These are phyloP conservation scores for Fusarium sp. DNA, from an alignment of 2,329 filamentous ascomycete genomes.

Conservation along the genomic window DNA sequence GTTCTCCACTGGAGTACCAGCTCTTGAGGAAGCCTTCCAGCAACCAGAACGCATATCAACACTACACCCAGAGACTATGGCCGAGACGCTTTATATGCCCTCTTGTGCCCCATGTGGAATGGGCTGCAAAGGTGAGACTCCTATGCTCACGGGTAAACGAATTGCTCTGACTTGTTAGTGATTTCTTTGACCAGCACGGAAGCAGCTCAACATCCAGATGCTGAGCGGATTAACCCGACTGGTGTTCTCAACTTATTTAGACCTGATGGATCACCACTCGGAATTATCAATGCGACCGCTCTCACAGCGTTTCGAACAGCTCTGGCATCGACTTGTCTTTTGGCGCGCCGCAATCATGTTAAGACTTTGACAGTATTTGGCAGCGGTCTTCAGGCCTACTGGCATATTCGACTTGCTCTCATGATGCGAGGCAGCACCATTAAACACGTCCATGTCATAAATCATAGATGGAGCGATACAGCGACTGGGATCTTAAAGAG, in stretches of 20 bases:
- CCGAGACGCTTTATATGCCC: slow-evolving; percentile 80
- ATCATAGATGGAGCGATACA: slow-evolving; percentile 73
- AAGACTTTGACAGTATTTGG: slow-evolving; percentile 87
- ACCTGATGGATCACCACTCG: slow-evolving; percentile 69
- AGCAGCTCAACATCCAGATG: slow-evolving; percentile 41
- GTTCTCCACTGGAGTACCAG: slow-evolving; percentile 67
- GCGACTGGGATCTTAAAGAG: slow-evolving; percentile 63
- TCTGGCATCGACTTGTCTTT: slow-evolving; percentile 74
- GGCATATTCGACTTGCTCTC: slow-evolving; percentile 89
- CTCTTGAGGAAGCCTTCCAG: slow-evolving; percentile 59
- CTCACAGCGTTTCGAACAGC: slow-evolving; percentile 86
- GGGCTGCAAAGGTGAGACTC: slow-evolving; percentile 71
- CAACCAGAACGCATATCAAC: slow-evolving; percentile 66
- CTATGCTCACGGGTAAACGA: neutral
- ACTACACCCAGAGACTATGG: slow-evolving; percentile 59
- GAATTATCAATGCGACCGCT: slow-evolving; percentile 77
- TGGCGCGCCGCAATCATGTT: slow-evolving; percentile 73
- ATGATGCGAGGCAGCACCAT: slow-evolving; percentile 77
- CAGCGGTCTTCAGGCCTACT: slow-evolving; percentile 90
- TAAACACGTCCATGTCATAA: slow-evolving; percentile 84
- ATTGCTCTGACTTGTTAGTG: slow-evolving; percentile 55
- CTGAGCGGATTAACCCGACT: slow-evolving; percentile 60
- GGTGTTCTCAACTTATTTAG: slow-evolving; percentile 78
- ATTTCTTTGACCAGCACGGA: slow-evolving; percentile 68
- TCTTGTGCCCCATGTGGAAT: slow-evolving; percentile 72